These are phyloP conservation scores for Actinidia chinensis DNA, from an alignment of 179 eudicot species.

Conservation along the genomic window DNA sequence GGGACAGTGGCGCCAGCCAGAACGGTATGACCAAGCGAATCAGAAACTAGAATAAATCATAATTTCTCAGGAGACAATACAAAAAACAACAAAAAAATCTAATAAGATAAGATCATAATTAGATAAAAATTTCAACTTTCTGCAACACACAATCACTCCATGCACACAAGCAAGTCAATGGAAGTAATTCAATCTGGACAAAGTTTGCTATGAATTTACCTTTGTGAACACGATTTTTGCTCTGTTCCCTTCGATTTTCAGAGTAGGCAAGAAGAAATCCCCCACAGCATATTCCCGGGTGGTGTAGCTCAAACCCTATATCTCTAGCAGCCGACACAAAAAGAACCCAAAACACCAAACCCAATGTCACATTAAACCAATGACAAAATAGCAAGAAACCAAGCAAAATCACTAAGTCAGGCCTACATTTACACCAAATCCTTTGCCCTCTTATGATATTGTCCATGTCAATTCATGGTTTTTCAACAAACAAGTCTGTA, in stretches of 20 bases:
- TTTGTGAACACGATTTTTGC: conserved; percentile 86
- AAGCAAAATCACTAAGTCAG: conserved; percentile 1
- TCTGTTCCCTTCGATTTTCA: conserved; percentile 69
- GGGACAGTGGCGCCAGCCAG: conserved; percentile 94
- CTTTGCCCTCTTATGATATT: not conserved
- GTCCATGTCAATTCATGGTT: no score
- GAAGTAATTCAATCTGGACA: not conserved
- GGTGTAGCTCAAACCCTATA: conserved; percentile 75
- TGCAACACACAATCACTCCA: not conserved
- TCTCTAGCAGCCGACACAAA: conserved; percentile 61
- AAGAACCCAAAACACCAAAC: not conserved
- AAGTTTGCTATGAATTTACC: conserved; percentile 40
- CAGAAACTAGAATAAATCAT: conserved; percentile 56
- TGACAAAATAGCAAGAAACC: not conserved
- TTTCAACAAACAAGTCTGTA: no score
- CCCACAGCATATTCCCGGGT: conserved; percentile 92
- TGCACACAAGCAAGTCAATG: not conserved
- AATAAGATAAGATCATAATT: not conserved
- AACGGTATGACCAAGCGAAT: conserved; percentile 91
- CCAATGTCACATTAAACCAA: no score
- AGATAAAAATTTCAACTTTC: not conserved
- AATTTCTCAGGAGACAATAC: not conserved
- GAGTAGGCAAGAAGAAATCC: conserved; percentile 95
- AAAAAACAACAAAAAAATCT: not conserved
- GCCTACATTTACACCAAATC: not conserved